Evolutionary conservation across 2,329 filamentous ascomycete genomes (phyloP), one percentile per base, ranked within the genome.

Genomic region (Pseudogymnoascus sp.): DNA sequence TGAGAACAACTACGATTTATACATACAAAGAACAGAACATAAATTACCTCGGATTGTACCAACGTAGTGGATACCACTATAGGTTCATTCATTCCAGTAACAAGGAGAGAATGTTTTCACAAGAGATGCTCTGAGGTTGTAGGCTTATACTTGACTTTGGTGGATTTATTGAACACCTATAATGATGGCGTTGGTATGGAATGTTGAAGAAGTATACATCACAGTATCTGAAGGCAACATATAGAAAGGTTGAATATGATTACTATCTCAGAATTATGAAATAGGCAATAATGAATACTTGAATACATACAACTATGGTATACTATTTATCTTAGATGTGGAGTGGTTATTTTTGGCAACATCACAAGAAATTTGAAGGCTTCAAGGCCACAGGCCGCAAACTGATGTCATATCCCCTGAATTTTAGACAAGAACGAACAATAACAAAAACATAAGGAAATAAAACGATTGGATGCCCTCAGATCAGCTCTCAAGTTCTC

Each of bases 401-500:
- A 56, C 14, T 2, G 6, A 18, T 34, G 49, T 28, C 49, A 18
- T 31, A 49, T 16, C 14, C n/a, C 49, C n/a, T 34, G 49, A 3
- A 18, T 18, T 56, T 18, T 5, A 14, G 49, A 7, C 49, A 34
- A 23, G 42, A 14, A 56, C 49, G 21, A 14, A 16, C 21, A 28
- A 8, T 4, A 49, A n/a, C n/a, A 60, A 18, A 60, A 21, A 60
- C 16, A 43, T 12, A 60, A 38, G 40, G 23, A n/a, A 31, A 49
- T 62, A 36, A 28, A 60, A 60, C 7, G 25, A 60, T n/a, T 5
- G 25, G 34, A 60, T 67, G 68, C 72, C 73, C 73, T 74, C 73
- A 74, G 73, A 74, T 74, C 64, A 74, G 73, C 73, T 74, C 73
- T 74, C 73, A 73, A 71, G 73, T 74, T 73, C 69, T 74, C 73